Evolutionary conservation across 306 rosid species (phyloP).

Genomic region (Lathyrus oleraceus): DNA sequence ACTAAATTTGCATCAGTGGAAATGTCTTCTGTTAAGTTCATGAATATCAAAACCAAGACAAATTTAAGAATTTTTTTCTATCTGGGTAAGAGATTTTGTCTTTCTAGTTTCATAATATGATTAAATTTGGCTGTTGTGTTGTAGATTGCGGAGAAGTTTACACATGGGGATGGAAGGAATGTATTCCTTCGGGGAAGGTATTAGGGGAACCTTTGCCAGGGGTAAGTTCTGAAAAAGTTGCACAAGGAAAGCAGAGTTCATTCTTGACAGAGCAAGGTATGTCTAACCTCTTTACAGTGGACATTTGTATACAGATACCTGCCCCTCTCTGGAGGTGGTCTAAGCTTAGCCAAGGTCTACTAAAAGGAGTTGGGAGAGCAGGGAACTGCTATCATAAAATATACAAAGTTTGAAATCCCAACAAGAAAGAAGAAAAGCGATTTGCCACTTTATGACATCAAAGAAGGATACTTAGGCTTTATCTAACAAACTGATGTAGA

Average conservation of each 20-base stretch:
- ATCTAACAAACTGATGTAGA: constrained; percentile 38
- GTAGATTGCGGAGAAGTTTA: constrained; percentile 79
- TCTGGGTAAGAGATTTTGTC: constrained; percentile 8
- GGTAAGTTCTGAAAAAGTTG: constrained; percentile 58
- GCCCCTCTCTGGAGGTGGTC: constrained; percentile 28
- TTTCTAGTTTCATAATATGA: constrained; percentile 6
- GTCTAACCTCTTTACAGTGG: constrained; percentile 35
- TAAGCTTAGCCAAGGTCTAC: constrained; percentile 28
- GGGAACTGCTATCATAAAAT: constrained; percentile 18
- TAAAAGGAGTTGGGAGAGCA: constrained; percentile 10
- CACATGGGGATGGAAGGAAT: constrained; percentile 99
- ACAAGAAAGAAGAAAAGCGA: constrained; percentile 18
- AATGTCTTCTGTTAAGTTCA: neutral
- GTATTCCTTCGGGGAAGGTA: constrained; percentile 92
- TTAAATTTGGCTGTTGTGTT: constrained; percentile 22
- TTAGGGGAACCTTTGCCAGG: constrained; percentile 54
- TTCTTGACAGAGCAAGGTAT: constrained; percentile 71
- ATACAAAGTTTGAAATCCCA: constrained; percentile 31
- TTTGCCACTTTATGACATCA: constrained; percentile 36
- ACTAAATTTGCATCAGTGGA: neutral
- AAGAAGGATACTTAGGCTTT: constrained; percentile 28
- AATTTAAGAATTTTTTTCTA: constrained; percentile 3
- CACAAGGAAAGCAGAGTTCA: constrained; percentile 58
- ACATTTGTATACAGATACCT: constrained; percentile 29
- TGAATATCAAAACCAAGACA: constrained; percentile 12